Conservation (phyloP, 2,329 filamentous ascomycete genomes). For the Geosmithia putterillii region DNA sequence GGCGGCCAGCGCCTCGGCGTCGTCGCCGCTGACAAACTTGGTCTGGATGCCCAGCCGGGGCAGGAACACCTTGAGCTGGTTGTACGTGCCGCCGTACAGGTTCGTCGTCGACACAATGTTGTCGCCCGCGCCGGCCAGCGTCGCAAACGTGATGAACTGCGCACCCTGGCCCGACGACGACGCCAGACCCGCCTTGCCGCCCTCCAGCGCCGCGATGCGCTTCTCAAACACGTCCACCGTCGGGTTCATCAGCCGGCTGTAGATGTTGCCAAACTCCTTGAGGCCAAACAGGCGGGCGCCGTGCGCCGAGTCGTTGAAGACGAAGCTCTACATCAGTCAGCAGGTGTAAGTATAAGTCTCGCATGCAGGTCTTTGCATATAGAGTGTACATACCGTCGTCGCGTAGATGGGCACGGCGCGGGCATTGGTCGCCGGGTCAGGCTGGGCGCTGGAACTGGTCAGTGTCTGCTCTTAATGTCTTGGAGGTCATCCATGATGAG, state of each 20-base stretch:
- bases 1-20: slow-evolving; percentile 63
- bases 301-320: slow-evolving; percentile 93
- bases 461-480: background rate
- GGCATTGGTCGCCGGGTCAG: slow-evolving; percentile 72
- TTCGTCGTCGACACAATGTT: slow-evolving; percentile 89
- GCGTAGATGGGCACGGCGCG: slow-evolving; percentile 94
- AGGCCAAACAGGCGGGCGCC: slow-evolving; percentile 91
- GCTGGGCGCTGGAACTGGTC: slow-evolving; percentile 31
- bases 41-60: slow-evolving; percentile 78
- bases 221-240: slow-evolving; percentile 96
- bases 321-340: slow-evolving; percentile 52
- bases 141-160: slow-evolving; percentile 79
- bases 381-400: slow-evolving; percentile 49
- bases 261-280: slow-evolving; percentile 96
- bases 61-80: slow-evolving; percentile 88
- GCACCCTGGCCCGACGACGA: slow-evolving; percentile 79
- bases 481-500: background rate
- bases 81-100: slow-evolving; percentile 91
- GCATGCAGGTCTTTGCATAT: background rate
- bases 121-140: slow-evolving; percentile 78
- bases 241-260: slow-evolving; percentile 93
- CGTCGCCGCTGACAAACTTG: slow-evolving; percentile 78
- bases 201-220: slow-evolving; percentile 88
- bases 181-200: slow-evolving; percentile 76
- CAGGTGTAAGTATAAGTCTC: background rate